phyloP scores from a whole-genome alignment of 345 rosid genomes.

The Trapa bicornis region DNA sequence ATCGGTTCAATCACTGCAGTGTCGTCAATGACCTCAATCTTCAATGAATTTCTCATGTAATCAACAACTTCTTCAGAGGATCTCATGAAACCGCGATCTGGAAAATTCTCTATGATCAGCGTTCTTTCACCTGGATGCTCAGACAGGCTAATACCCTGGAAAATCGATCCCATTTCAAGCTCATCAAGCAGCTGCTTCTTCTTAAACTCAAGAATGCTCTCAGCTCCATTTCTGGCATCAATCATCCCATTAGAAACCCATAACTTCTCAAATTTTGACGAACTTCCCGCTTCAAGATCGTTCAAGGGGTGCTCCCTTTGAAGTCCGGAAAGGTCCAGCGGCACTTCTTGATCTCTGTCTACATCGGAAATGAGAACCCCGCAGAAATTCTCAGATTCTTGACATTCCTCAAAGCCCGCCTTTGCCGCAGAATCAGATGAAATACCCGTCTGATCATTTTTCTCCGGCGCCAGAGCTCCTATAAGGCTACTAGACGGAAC shows the following conservation, averaged over 20 bases:
- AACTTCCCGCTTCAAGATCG: neutral
- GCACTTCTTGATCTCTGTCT: neutral
- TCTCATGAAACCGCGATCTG: conserved; percentile 13
- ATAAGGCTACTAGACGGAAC: neutral
- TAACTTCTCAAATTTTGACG: neutral
- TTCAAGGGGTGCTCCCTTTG: neutral
- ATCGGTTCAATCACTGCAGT: conserved; percentile 51
- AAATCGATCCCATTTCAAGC: conserved; percentile 24
- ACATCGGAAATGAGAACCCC: neutral
- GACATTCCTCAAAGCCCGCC: neutral
- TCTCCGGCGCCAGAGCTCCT: neutral
- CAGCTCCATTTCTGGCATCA: conserved; percentile 2
- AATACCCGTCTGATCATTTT: neutral
- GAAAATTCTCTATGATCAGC: conserved; percentile 9
- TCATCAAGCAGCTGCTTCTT: conserved; percentile 48
- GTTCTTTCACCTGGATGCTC: conserved; percentile 6
- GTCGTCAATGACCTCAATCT: conserved; percentile 58
- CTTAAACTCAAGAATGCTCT: conserved; percentile 40
- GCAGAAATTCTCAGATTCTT: neutral
- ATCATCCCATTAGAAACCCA: neutral
- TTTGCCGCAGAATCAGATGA: neutral
- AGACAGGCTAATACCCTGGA: conserved; percentile 4
- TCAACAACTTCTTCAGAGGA: conserved; percentile 12
- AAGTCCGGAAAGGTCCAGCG: neutral
- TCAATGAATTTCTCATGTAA: conserved; percentile 30